Evolutionary conservation across 179 eudicot species (phyloP).

Genomic region (Spinacia oleracea): DNA sequence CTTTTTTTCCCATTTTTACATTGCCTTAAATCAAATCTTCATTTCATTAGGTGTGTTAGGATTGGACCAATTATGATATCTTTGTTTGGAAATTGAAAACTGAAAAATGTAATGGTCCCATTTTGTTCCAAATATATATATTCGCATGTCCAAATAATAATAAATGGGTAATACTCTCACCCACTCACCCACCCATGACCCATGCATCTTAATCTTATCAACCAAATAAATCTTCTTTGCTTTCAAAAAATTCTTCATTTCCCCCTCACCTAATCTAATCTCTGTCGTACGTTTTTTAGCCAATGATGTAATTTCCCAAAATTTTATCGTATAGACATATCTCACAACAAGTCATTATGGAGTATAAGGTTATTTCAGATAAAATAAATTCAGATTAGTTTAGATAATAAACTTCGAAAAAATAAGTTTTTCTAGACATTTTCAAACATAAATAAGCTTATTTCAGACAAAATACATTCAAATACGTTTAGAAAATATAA

Average conservation of each 20-base stretch:
- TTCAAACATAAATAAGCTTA: too few relatives aligned
- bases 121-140: not conserved
- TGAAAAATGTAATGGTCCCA: constrained; percentile 11
- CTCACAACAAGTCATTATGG: too few relatives aligned
- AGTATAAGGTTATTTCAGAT: too few relatives aligned
- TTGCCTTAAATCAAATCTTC: not conserved
- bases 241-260: not conserved
- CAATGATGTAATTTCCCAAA: not conserved
- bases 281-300: not conserved
- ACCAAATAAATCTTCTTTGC: not conserved
- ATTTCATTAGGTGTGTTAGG: not conserved
- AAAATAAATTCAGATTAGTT: too few relatives aligned
- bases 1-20: not conserved
- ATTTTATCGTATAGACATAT: not conserved
- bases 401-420: too few relatives aligned
- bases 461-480: too few relatives aligned
- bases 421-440: too few relatives aligned
- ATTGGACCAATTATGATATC: not conserved
- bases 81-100: not conserved
- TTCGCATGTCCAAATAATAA: not conserved
- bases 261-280: not conserved
- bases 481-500: too few relatives aligned
- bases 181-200: constrained; percentile 14
- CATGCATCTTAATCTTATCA: constrained; percentile 13
- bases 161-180: not conserved